phyloP scores from a whole-genome alignment of 345 rosid species.

The Trapa bicornis region DNA sequence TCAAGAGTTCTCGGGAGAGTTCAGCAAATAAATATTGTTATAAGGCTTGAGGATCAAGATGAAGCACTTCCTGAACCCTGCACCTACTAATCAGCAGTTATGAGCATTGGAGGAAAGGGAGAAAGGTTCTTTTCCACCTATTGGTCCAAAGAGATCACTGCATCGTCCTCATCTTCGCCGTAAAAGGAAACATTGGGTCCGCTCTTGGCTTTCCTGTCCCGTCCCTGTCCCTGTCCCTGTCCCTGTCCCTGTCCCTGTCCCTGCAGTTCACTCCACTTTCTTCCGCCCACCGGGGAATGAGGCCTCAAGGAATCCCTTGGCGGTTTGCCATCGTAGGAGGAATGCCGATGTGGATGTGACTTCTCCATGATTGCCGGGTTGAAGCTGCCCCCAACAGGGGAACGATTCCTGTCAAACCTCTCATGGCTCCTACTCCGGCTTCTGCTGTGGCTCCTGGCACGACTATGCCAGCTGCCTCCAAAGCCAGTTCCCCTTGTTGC shows the following conservation, averaged over 20 bases:
- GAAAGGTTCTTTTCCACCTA: conserved; percentile 5
- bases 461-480: conserved; percentile 18
- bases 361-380: conserved; percentile 60
- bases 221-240: not conserved
- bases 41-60: too few relatives aligned
- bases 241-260: not conserved
- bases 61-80: not conserved
- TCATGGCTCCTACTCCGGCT: conserved; percentile 35
- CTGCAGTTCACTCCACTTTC: not conserved
- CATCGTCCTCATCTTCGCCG: conserved; percentile 36
- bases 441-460: conserved; percentile 24
- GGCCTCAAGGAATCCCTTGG: too few relatives aligned
- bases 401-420: conserved; percentile 24
- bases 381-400: conserved; percentile 45
- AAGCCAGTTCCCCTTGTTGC: conserved; percentile 24
- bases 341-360: conserved; percentile 10
- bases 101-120: not conserved
- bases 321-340: conserved; percentile 1
- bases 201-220: conserved; percentile 4
- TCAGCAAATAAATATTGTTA: too few relatives aligned
- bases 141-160: conserved; percentile 15
- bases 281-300: too few relatives aligned
- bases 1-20: too few relatives aligned
- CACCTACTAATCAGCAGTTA: not conserved
- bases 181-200: conserved; percentile 6